Evolutionary conservation across 2,329 filamentous ascomycete species (phyloP).

Genomic region (Calonectria honghensis): DNA sequence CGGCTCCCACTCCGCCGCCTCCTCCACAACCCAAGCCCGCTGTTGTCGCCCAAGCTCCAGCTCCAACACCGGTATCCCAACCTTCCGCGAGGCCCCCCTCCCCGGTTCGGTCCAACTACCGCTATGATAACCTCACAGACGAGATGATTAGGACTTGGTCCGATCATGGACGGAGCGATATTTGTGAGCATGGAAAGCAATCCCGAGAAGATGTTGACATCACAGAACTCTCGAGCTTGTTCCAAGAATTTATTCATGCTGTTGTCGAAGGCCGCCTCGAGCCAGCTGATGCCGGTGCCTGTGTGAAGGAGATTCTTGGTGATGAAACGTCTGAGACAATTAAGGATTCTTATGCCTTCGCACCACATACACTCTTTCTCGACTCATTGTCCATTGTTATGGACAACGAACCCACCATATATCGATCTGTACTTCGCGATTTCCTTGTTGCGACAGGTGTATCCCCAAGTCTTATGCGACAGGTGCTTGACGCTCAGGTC

Average conservation of each 20-base stretch:
- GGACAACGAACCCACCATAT: constrained; percentile 77
- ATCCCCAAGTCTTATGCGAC: constrained; percentile 82
- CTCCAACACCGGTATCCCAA: constrained; percentile 40
- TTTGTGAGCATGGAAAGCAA: constrained; percentile 79
- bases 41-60: background rate
- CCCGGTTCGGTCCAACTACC: constrained; percentile 71
- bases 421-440: constrained; percentile 73
- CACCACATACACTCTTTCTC: constrained; percentile 83
- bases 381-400: constrained; percentile 88
- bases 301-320: constrained; percentile 84
- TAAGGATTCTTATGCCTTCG: constrained; percentile 71
- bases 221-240: constrained; percentile 81
- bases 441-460: constrained; percentile 85
- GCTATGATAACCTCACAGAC: constrained; percentile 86
- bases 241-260: constrained; percentile 89
- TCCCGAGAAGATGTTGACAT: constrained; percentile 81
- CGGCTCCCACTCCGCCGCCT: constrained; percentile 47
- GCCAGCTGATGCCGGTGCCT: constrained; percentile 80
- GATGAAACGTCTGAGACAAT: constrained; percentile 71
- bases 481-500: constrained; percentile 86
- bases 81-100: constrained; percentile 54
- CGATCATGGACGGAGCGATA: constrained; percentile 77
- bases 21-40: constrained; percentile 35
- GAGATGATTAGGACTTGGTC: constrained; percentile 81
- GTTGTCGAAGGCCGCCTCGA: constrained; percentile 81